These are phyloP conservation scores for Quercus agrifolia DNA, from an alignment of 306 rosid genomes.

Conservation along the genomic window DNA sequence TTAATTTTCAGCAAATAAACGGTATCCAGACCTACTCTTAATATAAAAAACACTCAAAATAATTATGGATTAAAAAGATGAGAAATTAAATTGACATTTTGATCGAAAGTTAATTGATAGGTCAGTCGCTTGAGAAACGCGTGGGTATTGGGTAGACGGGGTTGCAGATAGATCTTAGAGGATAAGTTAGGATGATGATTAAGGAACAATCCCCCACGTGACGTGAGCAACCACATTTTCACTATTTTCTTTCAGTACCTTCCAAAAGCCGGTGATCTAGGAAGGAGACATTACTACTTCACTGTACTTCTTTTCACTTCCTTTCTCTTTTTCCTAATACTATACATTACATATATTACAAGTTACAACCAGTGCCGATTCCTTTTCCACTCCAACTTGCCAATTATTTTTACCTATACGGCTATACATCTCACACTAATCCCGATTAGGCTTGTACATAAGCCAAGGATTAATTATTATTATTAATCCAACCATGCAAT, in stretches of 20 bases:
- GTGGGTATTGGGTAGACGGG: neutral
- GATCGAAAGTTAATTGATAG: neutral
- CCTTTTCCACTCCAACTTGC: neutral
- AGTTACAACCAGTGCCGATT: neutral
- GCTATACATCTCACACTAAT: neutral
- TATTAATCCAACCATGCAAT: too few relatives aligned
- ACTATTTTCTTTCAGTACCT: neutral
- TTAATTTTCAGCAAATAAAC: too few relatives aligned
- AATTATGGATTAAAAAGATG: too few relatives aligned
- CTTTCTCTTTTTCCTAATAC: too few relatives aligned
- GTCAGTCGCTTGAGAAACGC: neutral
- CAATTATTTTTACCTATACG: neutral
- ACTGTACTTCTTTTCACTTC: too few relatives aligned
- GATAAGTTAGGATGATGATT: neutral
- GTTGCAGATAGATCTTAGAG: neutral
- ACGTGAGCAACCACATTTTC: neutral
- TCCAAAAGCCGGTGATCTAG: neutral
- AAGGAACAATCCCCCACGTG: neutral
- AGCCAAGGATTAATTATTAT: too few relatives aligned
- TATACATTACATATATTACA: too few relatives aligned
- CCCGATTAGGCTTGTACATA: neutral
- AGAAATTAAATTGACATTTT: too few relatives aligned
- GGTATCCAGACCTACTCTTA: fast-evolving
- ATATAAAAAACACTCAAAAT: too few relatives aligned
- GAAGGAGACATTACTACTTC: neutral